A percentile compares a stretch with the other conserved stretches of the same genome.
These are phyloP conservation scores for Urochloa ruziziensis DNA, from an alignment of 176 grass and related monocot genomes.

Conservation along the genomic window DNA sequence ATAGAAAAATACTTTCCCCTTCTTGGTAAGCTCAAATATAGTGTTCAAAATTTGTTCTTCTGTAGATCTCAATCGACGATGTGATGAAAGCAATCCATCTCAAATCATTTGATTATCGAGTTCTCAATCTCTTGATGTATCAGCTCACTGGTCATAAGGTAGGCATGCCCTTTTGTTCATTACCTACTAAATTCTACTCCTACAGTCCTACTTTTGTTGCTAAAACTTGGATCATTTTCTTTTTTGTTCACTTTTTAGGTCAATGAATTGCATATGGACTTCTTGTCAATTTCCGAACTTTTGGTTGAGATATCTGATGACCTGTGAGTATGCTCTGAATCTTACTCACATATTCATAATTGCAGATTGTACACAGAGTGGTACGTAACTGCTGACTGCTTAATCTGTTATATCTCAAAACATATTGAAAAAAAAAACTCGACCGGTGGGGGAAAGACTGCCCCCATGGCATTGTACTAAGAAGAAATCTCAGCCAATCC, in stretches of 20 bases:
- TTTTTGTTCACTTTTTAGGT: slow-evolving; percentile 51
- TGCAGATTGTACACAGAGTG: neutral
- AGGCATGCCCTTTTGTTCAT: slow-evolving; percentile 13
- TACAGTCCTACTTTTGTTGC: neutral
- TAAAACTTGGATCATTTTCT: slow-evolving; percentile 8
- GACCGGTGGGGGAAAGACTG: too few species aligned
- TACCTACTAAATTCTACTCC: neutral
- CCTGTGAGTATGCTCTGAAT: slow-evolving; percentile 69
- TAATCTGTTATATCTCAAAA: neutral
- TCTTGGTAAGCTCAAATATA: slow-evolving; percentile 20
- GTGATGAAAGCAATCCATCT: slow-evolving; percentile 78
- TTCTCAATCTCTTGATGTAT: slow-evolving; percentile 88
- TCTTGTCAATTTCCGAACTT: slow-evolving; percentile 91
- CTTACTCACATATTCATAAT: slow-evolving; percentile 8
- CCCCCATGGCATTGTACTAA: too few species aligned
- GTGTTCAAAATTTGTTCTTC: neutral
- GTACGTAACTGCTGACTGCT: neutral
- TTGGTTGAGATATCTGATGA: slow-evolving; percentile 96
- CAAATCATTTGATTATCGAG: slow-evolving; percentile 96
- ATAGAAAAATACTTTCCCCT: too few species aligned
- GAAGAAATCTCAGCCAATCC: too few species aligned
- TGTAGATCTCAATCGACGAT: slow-evolving; percentile 78
- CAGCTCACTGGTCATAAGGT: slow-evolving; percentile 70
- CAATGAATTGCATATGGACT: slow-evolving; percentile 96
- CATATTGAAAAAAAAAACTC: too few species aligned